Percentiles rank a stretch among this genome's conserved stretches.
Evolutionary conservation across 306 rosid genomes (phyloP).

Genomic region (Lablab purpureus): DNA sequence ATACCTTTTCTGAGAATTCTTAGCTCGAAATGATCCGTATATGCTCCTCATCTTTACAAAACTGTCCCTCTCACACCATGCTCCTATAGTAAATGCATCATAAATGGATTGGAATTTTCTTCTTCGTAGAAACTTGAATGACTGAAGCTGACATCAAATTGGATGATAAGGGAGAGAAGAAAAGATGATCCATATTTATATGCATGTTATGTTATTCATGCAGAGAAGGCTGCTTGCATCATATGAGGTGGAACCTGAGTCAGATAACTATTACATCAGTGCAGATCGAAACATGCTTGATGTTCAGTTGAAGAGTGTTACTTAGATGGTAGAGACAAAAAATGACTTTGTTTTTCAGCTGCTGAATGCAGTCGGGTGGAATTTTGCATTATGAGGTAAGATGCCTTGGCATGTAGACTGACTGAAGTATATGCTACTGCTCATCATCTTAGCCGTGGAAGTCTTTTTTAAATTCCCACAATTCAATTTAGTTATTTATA

Average conservation of each 20-base stretch:
- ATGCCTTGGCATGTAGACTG: constrained; percentile 11
- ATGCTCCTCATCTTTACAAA: constrained; percentile 34
- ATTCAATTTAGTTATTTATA: constrained; percentile 46
- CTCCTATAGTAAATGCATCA: constrained; percentile 23
- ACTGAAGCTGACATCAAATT: constrained; percentile 16
- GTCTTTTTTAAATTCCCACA: constrained; percentile 18
- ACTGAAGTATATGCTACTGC: constrained; percentile 37
- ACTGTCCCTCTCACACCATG: neutral
- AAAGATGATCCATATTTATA: neutral
- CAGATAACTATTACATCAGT: constrained; percentile 42
- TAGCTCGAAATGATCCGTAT: constrained; percentile 55
- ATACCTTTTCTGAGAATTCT: neutral
- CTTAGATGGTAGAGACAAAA: constrained; percentile 40
- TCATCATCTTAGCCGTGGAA: constrained; percentile 13
- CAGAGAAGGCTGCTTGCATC: constrained; percentile 85
- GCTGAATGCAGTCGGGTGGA: neutral
- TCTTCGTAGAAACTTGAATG: constrained; percentile 13
- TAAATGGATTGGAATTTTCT: constrained; percentile 9
- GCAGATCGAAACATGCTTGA: constrained; percentile 39
- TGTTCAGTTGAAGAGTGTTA: constrained; percentile 50
- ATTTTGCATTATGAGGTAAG: constrained; percentile 34
- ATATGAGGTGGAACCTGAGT: constrained; percentile 56
- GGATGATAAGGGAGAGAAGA: constrained; percentile 18
- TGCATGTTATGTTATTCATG: constrained; percentile 41
- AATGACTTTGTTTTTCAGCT: constrained; percentile 19